phyloP scores from a whole-genome alignment of 352 stramenopile species.

The Phytophthora meadii region DNA sequence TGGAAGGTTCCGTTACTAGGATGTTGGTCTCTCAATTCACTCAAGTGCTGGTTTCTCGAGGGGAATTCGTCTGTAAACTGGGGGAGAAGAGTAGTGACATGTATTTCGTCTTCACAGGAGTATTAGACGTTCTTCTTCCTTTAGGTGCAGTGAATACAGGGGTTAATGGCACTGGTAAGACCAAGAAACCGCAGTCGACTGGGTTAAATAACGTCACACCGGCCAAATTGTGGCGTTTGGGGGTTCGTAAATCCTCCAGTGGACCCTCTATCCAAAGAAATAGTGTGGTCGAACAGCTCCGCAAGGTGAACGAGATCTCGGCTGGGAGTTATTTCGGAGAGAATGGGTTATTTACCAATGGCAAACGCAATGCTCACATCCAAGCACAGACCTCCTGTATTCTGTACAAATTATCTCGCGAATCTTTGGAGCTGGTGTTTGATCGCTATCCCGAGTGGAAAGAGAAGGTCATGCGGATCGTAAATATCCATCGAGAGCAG shows the following conservation, averaged over 20 bases:
- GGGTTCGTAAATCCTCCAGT: constrained; percentile 12
- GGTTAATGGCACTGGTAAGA: neutral
- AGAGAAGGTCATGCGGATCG: constrained; percentile 67
- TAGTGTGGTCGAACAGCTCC: constrained; percentile 31
- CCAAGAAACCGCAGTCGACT: neutral
- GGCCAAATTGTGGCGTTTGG: constrained; percentile 29
- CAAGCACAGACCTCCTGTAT: constrained; percentile 67
- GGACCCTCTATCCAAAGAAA: constrained; percentile 8
- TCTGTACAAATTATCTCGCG: constrained; percentile 66
- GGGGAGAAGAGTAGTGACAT: constrained; percentile 71
- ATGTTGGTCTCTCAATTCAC: constrained; percentile 78
- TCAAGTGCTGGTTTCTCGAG: constrained; percentile 63
- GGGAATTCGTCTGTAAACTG: constrained; percentile 66
- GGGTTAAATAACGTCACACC: constrained; percentile 10
- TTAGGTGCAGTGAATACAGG: constrained; percentile 20
- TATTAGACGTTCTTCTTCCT: constrained; percentile 50
- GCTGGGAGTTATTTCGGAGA: constrained; percentile 76
- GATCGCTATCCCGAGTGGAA: constrained; percentile 66
- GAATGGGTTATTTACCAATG: constrained; percentile 66
- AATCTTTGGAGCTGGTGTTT: constrained; percentile 64
- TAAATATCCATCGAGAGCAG: constrained; percentile 61
- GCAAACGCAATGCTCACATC: constrained; percentile 54
- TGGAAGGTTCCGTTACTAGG: constrained; percentile 62
- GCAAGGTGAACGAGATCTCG: constrained; percentile 59
- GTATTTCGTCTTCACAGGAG: constrained; percentile 75